Evolutionary conservation across 768 basidiomycete species (phyloP).

Genomic region (Amanita rimosa): DNA sequence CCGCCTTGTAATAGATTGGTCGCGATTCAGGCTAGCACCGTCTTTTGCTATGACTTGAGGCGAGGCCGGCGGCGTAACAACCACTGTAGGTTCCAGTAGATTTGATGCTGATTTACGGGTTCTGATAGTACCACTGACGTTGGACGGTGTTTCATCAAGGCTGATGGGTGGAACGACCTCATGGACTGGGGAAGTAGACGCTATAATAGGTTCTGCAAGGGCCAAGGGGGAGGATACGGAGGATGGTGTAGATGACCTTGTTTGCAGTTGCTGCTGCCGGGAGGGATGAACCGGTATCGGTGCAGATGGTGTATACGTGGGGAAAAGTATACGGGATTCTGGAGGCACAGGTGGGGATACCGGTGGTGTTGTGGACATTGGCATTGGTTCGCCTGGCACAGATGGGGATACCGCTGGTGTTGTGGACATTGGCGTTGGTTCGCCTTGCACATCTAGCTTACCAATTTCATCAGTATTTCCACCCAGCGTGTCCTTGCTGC

Average conservation of each 20-base stretch:
- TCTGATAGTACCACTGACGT: constrained; percentile 33
- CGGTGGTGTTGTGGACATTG: constrained; percentile 49
- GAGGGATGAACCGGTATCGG: constrained; percentile 16
- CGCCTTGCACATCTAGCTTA: constrained; percentile 26
- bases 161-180: constrained; percentile 58
- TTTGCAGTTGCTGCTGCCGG: constrained; percentile 43
- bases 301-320: constrained; percentile 13
- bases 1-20: constrained; percentile 36
- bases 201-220: constrained; percentile 74
- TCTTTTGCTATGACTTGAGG: constrained; percentile 44
- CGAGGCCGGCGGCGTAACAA: constrained; percentile 68
- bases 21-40: constrained; percentile 26
- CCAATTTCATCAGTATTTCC: constrained; percentile 14
- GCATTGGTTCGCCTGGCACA: constrained; percentile 54
- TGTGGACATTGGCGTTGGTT: constrained; percentile 63
- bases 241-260: constrained; percentile 80
- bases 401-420: constrained; percentile 29
- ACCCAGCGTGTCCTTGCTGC: constrained; percentile 7
- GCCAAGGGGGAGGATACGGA: constrained; percentile 84
- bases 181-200: constrained; percentile 35
- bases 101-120: constrained; percentile 58
- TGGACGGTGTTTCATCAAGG: constrained; percentile 37
- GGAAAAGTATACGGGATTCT: constrained; percentile 17
- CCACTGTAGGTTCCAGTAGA: constrained; percentile 51
- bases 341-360: constrained; percentile 19